Percentiles rank a stretch among this genome's conserved stretches.
These are phyloP conservation scores for Lolium perenne DNA, from an alignment of 176 grass and related monocot species.

Conservation along the genomic window DNA sequence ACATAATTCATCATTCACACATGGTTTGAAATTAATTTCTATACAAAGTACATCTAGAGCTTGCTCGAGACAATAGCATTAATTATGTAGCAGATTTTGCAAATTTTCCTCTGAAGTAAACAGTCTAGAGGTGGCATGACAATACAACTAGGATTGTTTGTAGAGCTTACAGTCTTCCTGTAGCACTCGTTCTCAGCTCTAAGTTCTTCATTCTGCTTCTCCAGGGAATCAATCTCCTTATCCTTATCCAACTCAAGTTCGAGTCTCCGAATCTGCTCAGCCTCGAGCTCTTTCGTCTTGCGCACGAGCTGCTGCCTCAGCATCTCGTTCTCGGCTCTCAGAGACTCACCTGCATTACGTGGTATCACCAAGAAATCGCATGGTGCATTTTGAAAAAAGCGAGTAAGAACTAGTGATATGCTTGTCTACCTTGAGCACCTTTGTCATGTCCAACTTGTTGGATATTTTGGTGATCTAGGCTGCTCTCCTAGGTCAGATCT, in stretches of 20 bases:
- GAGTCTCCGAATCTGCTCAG: constrained; percentile 13
- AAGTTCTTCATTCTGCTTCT: neutral
- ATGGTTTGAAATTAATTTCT: too few species aligned
- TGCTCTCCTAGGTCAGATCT: too few species aligned
- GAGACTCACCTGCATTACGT: neutral
- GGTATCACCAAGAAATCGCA: neutral
- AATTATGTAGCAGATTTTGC: too few species aligned
- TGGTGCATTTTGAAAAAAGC: neutral
- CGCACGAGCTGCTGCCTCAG: neutral
- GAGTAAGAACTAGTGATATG: neutral
- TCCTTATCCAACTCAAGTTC: constrained; percentile 32
- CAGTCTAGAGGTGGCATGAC: too few species aligned
- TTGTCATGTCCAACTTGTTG: neutral
- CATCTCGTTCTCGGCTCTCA: constrained; percentile 15
- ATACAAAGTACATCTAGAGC: too few species aligned
- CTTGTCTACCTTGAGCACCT: neutral
- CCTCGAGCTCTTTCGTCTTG: neutral
- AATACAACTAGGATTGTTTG: too few species aligned
- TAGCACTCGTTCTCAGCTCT: constrained; percentile 39
- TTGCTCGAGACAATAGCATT: too few species aligned
- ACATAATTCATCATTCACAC: neutral
- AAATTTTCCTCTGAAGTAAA: too few species aligned
- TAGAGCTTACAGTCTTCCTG: constrained; percentile 24
- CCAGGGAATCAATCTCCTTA: neutral
- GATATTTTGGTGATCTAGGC: too few species aligned